Evolutionary conservation across 768 basidiomycete species (phyloP).

Genomic region (Cytidiella melzeri): DNA sequence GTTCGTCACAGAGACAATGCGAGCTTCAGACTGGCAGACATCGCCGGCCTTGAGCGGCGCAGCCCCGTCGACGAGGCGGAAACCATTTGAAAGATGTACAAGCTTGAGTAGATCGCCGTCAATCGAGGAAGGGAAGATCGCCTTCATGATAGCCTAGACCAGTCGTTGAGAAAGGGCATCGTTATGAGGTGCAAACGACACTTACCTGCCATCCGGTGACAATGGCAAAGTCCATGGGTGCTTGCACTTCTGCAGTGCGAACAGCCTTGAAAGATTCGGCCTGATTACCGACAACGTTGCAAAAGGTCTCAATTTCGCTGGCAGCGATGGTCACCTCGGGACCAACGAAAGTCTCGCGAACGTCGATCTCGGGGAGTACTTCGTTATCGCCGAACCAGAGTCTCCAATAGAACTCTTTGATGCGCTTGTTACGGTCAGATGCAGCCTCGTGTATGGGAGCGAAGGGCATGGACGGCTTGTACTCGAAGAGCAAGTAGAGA

Average conservation of each 20-base stretch:
- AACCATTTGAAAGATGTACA: conserved; percentile 96
- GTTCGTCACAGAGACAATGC: conserved; percentile 85
- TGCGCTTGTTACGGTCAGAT: conserved; percentile 75
- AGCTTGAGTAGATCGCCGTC: conserved; percentile 94
- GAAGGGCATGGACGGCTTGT: conserved; percentile 82
- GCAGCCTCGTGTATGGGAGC: conserved; percentile 91
- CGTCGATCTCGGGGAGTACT: conserved; percentile 67
- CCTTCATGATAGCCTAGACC: conserved; percentile 92
- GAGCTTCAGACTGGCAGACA: conserved; percentile 83
- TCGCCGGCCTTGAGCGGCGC: conserved; percentile 79
- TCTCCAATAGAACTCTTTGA: conserved; percentile 98
- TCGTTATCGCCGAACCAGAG: conserved; percentile 93
- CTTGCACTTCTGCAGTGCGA: conserved; percentile 64
- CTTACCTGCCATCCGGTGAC: conserved; percentile 97
- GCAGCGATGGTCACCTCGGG: conserved; percentile 81
- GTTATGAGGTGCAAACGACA: conserved; percentile 7
- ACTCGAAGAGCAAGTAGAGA: conserved; percentile 74
- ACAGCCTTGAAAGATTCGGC: conserved; percentile 83
- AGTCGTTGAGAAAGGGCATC: conserved; percentile 1
- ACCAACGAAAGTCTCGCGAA: conserved; percentile 78
- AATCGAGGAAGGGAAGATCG: conserved; percentile 89
- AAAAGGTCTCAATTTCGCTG: conserved; percentile 80
- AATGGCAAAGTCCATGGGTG: conserved; percentile 99
- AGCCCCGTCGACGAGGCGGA: conserved; percentile 79
- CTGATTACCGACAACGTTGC: conserved; percentile 89